A percentile compares a stretch with the other conserved stretches of the same genome.
These are phyloP conservation scores for Globisporangium alternatum DNA, from an alignment of 352 stramenopile species.

Conservation along the genomic window DNA sequence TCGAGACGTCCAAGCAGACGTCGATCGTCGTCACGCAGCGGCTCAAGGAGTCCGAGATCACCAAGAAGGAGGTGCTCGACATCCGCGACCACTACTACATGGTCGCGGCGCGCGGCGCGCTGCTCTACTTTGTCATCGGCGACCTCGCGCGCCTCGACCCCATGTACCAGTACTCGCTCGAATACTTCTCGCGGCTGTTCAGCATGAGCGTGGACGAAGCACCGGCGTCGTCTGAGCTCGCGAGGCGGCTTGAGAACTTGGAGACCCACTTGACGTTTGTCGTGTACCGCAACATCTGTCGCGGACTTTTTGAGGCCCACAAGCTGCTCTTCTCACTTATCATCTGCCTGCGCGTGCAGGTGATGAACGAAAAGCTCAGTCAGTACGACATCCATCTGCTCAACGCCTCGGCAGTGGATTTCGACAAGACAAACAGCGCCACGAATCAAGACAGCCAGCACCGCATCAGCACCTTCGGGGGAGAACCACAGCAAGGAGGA, in stretches of 20 bases:
- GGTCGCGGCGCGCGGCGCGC: conserved; percentile 50
- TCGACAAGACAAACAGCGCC: neutral
- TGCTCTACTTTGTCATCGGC: conserved; percentile 72
- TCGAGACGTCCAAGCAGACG: conserved; percentile 69
- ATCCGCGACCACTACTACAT: conserved; percentile 59
- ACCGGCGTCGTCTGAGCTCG: conserved; percentile 24
- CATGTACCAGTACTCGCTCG: conserved; percentile 83
- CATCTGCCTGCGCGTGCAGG: conserved; percentile 53
- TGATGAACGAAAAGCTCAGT: conserved; percentile 37
- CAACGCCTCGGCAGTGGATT: conserved; percentile 16
- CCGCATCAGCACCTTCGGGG: neutral
- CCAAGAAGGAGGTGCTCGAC: conserved; percentile 56
- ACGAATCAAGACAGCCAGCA: neutral
- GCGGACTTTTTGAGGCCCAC: conserved; percentile 63
- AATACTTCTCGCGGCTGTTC: conserved; percentile 70
- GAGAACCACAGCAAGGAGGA: neutral
- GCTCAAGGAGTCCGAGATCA: conserved; percentile 55
- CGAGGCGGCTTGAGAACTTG: conserved; percentile 38
- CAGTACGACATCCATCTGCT: conserved; percentile 36
- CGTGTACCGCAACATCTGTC: conserved; percentile 73
- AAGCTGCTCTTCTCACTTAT: conserved; percentile 65
- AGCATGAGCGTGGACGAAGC: conserved; percentile 51
- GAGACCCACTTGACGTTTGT: conserved; percentile 42
- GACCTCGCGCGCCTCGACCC: conserved; percentile 57
- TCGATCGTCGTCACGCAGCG: conserved; percentile 51